phyloP scores from a whole-genome alignment of 345 rosid species.

The Salix exigua region DNA sequence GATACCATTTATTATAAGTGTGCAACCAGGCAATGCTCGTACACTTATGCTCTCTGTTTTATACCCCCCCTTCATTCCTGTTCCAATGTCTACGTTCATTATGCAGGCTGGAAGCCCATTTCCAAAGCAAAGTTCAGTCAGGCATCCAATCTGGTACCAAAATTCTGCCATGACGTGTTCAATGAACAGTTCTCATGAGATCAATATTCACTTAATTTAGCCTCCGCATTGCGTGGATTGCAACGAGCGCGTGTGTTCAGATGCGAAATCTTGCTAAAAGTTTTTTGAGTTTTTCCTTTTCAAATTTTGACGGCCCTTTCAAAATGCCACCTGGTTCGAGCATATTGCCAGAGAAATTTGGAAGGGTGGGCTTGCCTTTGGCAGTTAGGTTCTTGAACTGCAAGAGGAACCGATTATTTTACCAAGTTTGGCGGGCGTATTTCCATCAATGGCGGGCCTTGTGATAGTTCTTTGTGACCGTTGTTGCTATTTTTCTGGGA shows the following conservation, averaged over 20 bases:
- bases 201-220: background rate
- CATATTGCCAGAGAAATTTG: background rate
- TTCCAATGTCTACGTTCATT: background rate
- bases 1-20: conserved; percentile 93
- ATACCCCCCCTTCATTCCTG: background rate
- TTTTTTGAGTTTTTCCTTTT: background rate
- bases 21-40: conserved; percentile 55
- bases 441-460: background rate
- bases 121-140: conserved; percentile 78
- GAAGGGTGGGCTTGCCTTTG: background rate
- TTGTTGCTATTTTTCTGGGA: background rate
- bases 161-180: conserved; percentile 39
- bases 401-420: no score
- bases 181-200: background rate
- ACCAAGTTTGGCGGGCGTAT: background rate
- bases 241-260: background rate
- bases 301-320: background rate
- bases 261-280: background rate
- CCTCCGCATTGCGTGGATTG: background rate
- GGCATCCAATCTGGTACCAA: conserved; percentile 71
- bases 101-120: conserved; percentile 81
- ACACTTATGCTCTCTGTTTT: background rate
- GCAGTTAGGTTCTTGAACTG: no score
- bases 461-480: background rate
- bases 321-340: background rate